Evolutionary conservation across 768 basidiomycete species (phyloP).

Genomic region (Pisolithus marmoratus): DNA sequence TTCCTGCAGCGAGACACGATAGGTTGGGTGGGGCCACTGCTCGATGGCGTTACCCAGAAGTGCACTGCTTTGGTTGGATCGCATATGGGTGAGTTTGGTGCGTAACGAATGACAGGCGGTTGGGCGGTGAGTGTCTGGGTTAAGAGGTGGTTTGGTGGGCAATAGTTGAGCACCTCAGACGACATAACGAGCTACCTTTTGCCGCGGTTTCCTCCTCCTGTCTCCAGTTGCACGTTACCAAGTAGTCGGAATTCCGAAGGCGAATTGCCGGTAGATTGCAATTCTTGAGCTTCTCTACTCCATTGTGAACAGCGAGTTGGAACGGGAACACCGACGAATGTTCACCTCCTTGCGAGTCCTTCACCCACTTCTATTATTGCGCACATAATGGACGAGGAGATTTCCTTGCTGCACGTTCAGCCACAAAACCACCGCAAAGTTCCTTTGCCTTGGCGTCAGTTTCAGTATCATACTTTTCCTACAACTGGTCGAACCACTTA

Average conservation of each 20-base stretch:
- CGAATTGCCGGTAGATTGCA: too few species aligned
- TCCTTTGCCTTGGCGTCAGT: background rate
- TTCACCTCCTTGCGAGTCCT: constrained; percentile 2
- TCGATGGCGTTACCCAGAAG: constrained; percentile 14
- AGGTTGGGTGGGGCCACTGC: background rate
- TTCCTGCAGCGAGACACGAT: background rate
- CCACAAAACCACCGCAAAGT: constrained; percentile 11
- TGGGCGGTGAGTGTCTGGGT: too few species aligned
- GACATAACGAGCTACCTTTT: too few species aligned
- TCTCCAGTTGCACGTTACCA: too few species aligned
- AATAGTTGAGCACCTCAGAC: too few species aligned
- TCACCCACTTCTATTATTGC: constrained; percentile 23
- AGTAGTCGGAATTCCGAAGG: too few species aligned
- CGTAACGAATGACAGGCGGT: background rate
- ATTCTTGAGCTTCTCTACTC: too few species aligned
- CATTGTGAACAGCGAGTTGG: too few species aligned
- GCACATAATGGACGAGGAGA: constrained; percentile 48
- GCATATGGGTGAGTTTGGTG: constrained; percentile 2
- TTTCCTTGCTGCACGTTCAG: constrained; percentile 30
- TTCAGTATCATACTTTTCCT: background rate
- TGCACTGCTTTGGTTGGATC: constrained; percentile 11
- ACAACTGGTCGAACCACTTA: constrained; percentile 73
- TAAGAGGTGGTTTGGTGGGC: too few species aligned
- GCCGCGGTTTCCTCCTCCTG: too few species aligned
- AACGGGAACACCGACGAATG: too few species aligned